Conservation (phyloP, 139 green algal species). For the Volvox reticuliferus region DNA sequence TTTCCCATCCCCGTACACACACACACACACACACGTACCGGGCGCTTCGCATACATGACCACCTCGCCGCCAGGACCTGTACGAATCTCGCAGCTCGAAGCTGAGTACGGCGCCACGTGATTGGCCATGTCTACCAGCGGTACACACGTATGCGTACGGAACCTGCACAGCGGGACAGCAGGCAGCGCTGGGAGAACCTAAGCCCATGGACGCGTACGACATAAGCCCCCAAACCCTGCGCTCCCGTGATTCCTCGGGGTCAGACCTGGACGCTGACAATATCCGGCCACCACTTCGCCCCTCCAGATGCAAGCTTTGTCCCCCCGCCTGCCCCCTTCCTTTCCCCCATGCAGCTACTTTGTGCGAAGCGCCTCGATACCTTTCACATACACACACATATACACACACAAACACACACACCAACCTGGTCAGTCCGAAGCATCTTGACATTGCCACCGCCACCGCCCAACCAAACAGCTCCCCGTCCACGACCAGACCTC, state of each 20-base stretch:
- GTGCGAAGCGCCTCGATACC: no score
- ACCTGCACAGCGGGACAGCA: neutral
- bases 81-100: slow-evolving; percentile 54
- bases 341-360: no score
- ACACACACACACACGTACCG: neutral
- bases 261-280: no score
- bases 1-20: neutral
- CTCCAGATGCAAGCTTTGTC: no score
- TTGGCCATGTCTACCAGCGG: slow-evolving; percentile 64
- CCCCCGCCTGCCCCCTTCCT: no score
- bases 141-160: slow-evolving; percentile 44
- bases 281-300: no score
- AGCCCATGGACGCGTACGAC: no score
- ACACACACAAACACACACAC: neutral
- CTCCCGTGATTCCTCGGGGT: no score
- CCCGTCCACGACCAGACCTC: neutral
- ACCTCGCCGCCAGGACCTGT: slow-evolving; percentile 34
- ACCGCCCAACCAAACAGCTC: slow-evolving; percentile 53
- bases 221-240: no score
- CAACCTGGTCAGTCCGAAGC: slow-evolving; percentile 57
- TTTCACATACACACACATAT: no score
- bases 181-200: no score
- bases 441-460: slow-evolving; percentile 58
- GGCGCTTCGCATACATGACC: slow-evolving; percentile 49
- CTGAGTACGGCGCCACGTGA: slow-evolving; percentile 15